A percentile compares a stretch with the other conserved stretches of the same genome.
These are phyloP conservation scores for Fusarium buxicola DNA, from an alignment of 2,329 filamentous ascomycete species.

Conservation along the genomic window DNA sequence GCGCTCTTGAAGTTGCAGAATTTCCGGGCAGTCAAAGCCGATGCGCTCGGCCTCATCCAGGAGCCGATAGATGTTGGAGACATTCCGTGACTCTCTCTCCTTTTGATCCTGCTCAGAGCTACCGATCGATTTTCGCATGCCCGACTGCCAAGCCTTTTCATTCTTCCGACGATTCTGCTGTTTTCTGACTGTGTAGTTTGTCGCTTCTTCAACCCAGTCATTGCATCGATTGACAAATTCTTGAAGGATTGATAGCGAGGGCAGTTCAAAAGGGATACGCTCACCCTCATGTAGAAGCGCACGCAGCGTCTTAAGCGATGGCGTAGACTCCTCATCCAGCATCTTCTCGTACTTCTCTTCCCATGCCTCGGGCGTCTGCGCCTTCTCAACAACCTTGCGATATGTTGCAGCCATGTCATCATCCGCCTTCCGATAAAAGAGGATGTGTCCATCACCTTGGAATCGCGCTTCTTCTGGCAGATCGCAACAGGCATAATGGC, in stretches of 20 bases:
- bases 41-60: slow-evolving; percentile 86
- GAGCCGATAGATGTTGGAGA: slow-evolving; percentile 88
- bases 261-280: slow-evolving; percentile 91
- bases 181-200: slow-evolving; percentile 95
- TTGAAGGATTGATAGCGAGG: slow-evolving; percentile 82
- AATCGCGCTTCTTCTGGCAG: slow-evolving; percentile 74
- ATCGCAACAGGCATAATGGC: slow-evolving; percentile 83
- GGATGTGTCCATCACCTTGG: slow-evolving; percentile 74
- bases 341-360: slow-evolving; percentile 88
- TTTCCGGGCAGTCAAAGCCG: slow-evolving; percentile 94
- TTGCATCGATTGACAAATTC: slow-evolving; percentile 96
- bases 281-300: slow-evolving; percentile 91
- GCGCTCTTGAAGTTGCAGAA: slow-evolving; percentile 85
- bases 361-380: slow-evolving; percentile 87
- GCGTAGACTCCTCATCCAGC: slow-evolving; percentile 84
- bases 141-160: slow-evolving; percentile 85
- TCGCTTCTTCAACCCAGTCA: slow-evolving; percentile 97
- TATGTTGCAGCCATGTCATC: slow-evolving; percentile 74
- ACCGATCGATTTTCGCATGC: slow-evolving; percentile 75
- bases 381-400: slow-evolving; percentile 86
- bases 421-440: slow-evolving; percentile 82
- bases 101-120: slow-evolving; percentile 74
- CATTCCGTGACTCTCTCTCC: slow-evolving; percentile 85
- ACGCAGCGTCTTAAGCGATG: slow-evolving; percentile 87
- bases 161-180: slow-evolving; percentile 97